A percentile compares a stretch with the other conserved stretches of the same genome.
phyloP scores from a whole-genome alignment of 805 yeast genomes.

The Candida tibetensis region DNA sequence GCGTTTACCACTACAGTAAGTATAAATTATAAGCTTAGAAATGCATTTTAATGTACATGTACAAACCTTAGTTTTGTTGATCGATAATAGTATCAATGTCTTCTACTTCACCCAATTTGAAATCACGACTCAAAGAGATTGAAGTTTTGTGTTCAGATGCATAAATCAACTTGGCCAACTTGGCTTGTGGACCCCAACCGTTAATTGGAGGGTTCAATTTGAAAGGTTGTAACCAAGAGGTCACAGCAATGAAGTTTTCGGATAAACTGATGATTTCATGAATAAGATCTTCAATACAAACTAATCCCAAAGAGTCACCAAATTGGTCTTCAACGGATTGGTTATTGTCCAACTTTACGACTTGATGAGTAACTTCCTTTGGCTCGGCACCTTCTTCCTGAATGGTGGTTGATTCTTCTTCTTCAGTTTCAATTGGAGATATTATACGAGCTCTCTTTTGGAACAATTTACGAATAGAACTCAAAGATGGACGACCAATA shows the following conservation, averaged over 20 bases:
- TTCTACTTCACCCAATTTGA: conserved; percentile 59
- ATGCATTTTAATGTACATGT: background rate
- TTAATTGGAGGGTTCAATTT: conserved; percentile 63
- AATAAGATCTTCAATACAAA: conserved; percentile 78
- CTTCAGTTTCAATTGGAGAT: conserved; percentile 27
- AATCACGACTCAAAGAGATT: conserved; percentile 59
- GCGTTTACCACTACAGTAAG: too few relatives aligned
- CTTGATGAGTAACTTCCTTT: conserved; percentile 28
- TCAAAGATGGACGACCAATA: conserved; percentile 70
- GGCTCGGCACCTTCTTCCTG: conserved; percentile 11
- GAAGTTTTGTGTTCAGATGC: conserved; percentile 49
- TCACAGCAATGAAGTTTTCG: conserved; percentile 58
- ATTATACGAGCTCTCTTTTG: conserved; percentile 71
- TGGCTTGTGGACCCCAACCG: conserved; percentile 74
- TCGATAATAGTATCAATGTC: conserved; percentile 70
- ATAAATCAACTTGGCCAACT: conserved; percentile 60
- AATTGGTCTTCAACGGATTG: conserved; percentile 69
- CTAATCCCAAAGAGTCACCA: conserved; percentile 56
- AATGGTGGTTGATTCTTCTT: conserved; percentile 16
- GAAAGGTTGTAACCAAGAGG: conserved; percentile 68
- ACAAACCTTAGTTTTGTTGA: conserved; percentile 51
- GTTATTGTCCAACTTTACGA: conserved; percentile 61
- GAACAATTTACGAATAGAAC: conserved; percentile 66
- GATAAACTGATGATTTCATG: conserved; percentile 67
- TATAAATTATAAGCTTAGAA: too few relatives aligned